Conservation (phyloP, 179 eudicot species). For the Nepenthes alata region DNA sequence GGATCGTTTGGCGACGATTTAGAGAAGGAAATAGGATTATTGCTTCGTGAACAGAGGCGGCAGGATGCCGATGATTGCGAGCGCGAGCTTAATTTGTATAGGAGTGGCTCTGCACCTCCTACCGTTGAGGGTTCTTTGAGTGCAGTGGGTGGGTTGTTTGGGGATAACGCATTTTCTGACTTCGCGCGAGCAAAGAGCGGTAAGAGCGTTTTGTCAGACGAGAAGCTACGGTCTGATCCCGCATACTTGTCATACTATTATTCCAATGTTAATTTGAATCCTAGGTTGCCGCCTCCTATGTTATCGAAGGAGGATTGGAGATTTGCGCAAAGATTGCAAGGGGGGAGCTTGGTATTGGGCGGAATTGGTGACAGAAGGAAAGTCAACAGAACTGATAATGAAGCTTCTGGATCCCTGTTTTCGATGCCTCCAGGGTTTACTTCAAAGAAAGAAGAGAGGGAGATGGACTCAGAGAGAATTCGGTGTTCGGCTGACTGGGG, state of each 20-base stretch:
- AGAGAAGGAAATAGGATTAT: slow-evolving; percentile 10
- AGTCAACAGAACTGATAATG: slow-evolving; percentile 46
- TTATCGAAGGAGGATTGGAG: slow-evolving; percentile 96
- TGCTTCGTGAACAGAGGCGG: slow-evolving; percentile 4
- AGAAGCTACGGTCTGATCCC: slow-evolving; percentile 93
- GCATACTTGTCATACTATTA: slow-evolving; percentile 72
- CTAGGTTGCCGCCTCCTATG: slow-evolving; percentile 91
- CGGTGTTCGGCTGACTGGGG: slow-evolving; percentile 76
- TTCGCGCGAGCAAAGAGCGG: slow-evolving; percentile 33
- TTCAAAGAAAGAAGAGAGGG: slow-evolving; percentile 66
- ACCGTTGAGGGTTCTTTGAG: slow-evolving; percentile 83
- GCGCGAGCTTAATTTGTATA: slow-evolving; percentile 49
- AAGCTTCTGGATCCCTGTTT: slow-evolving; percentile 48
- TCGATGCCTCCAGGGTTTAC: slow-evolving; percentile 84
- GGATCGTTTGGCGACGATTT: slow-evolving; percentile 20
- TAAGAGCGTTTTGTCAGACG: slow-evolving; percentile 64
- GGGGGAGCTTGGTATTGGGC: slow-evolving; percentile 65
- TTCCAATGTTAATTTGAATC: slow-evolving; percentile 81
- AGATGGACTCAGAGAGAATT: slow-evolving; percentile 35
- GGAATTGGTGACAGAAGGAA: slow-evolving; percentile 89
- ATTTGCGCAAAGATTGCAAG: slow-evolving; percentile 77
- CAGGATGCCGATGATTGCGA: slow-evolving; percentile 24
- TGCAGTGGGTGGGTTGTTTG: slow-evolving; percentile 66
- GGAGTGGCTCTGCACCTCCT: slow-evolving; percentile 98
- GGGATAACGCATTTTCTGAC: slow-evolving; percentile 37